A percentile compares a stretch with the other conserved stretches of the same genome.
phyloP scores from a whole-genome alignment of 2,329 filamentous ascomycete species.

The Alternaria gaisen region DNA sequence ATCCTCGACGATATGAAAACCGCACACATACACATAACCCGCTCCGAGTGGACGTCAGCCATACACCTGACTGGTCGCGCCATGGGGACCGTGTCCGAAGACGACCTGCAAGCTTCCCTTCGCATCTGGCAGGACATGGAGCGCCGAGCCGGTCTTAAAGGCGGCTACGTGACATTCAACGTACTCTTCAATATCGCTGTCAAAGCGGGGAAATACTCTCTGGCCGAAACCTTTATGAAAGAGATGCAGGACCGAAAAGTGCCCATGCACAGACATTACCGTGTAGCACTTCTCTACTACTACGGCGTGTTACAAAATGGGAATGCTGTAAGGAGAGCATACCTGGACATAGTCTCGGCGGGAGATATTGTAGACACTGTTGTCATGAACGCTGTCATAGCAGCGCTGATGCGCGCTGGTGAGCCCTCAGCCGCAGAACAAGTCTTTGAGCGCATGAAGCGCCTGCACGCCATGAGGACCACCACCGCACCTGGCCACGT shows the following conservation, averaged over 20 bases:
- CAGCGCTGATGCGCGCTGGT: constrained; percentile 76
- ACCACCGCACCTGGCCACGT: constrained; percentile 34
- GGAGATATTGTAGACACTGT: constrained; percentile 90
- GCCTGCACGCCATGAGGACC: constrained; percentile 57
- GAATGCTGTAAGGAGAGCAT: constrained; percentile 77
- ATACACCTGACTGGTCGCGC: constrained; percentile 81
- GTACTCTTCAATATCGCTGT: constrained; percentile 89
- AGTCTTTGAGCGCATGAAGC: constrained; percentile 86
- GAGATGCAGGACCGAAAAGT: constrained; percentile 80
- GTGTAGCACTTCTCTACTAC: constrained; percentile 83
- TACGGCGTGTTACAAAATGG: constrained; percentile 79
- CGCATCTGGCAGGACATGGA: constrained; percentile 93
- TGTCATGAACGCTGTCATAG: constrained; percentile 86
- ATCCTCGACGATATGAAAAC: constrained; percentile 84
- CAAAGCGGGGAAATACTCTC: constrained; percentile 81
- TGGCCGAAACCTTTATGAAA: constrained; percentile 84
- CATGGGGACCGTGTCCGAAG: constrained; percentile 64
- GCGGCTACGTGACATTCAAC: constrained; percentile 86
- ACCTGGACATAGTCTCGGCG: constrained; percentile 81
- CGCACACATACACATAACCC: constrained; percentile 72
- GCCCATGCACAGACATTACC: constrained; percentile 78
- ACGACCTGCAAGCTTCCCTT: constrained; percentile 74
- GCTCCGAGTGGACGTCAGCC: constrained; percentile 82
- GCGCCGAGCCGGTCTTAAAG: constrained; percentile 68
- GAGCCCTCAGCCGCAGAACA: constrained; percentile 80